A percentile compares a stretch with the other conserved stretches of the same genome.
These are phyloP conservation scores for Rutidosis leptorrhynchoides DNA, from an alignment of 129 eudicot genomes.

Conservation along the genomic window DNA sequence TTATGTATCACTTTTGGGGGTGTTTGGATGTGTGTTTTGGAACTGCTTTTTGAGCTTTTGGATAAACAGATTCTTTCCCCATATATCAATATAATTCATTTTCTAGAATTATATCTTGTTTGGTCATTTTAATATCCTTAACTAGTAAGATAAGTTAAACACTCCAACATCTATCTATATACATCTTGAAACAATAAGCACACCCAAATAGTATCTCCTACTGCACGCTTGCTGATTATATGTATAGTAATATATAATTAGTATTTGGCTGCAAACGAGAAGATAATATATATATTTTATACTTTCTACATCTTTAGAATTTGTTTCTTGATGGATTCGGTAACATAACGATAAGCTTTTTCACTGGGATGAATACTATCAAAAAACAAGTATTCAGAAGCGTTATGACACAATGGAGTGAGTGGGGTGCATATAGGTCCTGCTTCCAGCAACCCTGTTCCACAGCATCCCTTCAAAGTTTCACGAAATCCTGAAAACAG, in stretches of 20 bases:
- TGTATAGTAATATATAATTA: slow-evolving; percentile 19
- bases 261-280: background rate
- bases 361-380: slow-evolving; percentile 70
- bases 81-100: background rate
- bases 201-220: background rate
- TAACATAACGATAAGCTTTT: slow-evolving; percentile 37
- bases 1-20: background rate
- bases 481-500: slow-evolving; percentile 43
- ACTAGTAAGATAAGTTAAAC: background rate
- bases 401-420: slow-evolving; percentile 48
- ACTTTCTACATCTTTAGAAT: slow-evolving; percentile 34
- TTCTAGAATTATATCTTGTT: background rate
- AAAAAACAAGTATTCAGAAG: slow-evolving; percentile 47
- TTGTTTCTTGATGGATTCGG: slow-evolving; percentile 29
- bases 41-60: background rate
- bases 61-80: background rate
- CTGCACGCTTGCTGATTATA: background rate
- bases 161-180: background rate
- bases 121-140: background rate
- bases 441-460: slow-evolving; percentile 48
- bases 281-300: background rate
- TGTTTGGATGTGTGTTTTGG: background rate
- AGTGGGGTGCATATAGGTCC: slow-evolving; percentile 45
- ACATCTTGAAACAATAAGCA: background rate
- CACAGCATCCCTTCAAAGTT: slow-evolving; percentile 57